Percentiles rank a stretch among this genome's conserved stretches.
These are phyloP conservation scores for Sporothrix variecibatus DNA, from an alignment of 2,329 filamentous ascomycete species.

Conservation along the genomic window DNA sequence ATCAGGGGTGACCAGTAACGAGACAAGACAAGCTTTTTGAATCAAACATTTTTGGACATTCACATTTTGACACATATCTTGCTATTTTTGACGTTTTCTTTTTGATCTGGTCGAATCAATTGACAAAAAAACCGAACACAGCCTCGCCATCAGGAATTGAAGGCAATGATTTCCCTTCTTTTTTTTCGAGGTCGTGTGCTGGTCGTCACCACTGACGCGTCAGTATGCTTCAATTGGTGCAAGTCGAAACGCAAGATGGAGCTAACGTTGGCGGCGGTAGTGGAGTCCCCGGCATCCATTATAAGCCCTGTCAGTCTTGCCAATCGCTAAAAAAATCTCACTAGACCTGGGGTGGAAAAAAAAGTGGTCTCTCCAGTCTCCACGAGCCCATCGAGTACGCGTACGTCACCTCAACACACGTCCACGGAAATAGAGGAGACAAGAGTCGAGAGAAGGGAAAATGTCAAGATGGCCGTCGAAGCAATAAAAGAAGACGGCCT, in stretches of 20 bases:
- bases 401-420: conserved; percentile 9
- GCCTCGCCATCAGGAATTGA: background rate
- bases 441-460: background rate
- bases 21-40: background rate
- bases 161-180: background rate
- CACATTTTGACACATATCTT: background rate
- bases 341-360: background rate
- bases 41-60: background rate
- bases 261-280: background rate
- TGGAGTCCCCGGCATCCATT: background rate
- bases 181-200: background rate
- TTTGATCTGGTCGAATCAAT: background rate
- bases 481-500: background rate
- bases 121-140: background rate
- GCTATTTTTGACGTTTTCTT: background rate
- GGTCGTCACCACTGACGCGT: conserved; percentile 9
- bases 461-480: background rate
- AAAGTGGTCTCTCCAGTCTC: background rate
- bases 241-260: background rate
- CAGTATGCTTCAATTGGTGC: background rate
- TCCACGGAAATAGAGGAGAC: background rate
- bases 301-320: background rate
- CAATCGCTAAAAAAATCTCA: background rate
- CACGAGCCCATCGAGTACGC: background rate
- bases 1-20: background rate